Base-by-base conservation (phyloP, 306 rosid species). In the Acacia crassicarpa region DNA sequence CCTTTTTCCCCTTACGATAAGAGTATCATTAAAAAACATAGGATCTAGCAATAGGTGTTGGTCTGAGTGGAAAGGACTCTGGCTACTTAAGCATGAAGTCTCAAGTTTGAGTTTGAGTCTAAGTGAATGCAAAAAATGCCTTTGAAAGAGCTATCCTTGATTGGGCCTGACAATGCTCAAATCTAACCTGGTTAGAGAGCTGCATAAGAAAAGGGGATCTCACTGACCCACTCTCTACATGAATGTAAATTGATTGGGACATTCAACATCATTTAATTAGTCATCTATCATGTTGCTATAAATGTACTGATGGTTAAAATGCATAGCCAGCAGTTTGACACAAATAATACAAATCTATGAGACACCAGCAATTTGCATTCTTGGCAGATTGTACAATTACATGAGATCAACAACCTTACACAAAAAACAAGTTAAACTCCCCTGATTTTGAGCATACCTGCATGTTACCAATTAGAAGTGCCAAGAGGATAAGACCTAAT, bases 381-480 rank as follows among this genome's bases (percentile, higher is more conserved):
- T 44, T 33, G 66, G 27, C 41, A 25, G 5, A 15, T 20, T 53
- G 5, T 30, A 19, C 22, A 51, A 16, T 20, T 2, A 33, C 66
- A 62, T 27, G 59, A 25, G 0, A 44, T 51, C 43, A 17, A 62
- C 17, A 49, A 30, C 41, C 10, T 69, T 62, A 69, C 43, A 80
- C 45, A 27, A 1, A 30, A 43, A 5, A 46, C 13, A 49, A 63
- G 79, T 51, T 76, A 78, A 17, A 80, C 45, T 63, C 35, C 46
- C 46, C 5, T 61, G 66, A 76, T 72, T 38, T 54, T 71, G 76
- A 38, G 84, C 67, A 81, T 86, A 93, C 98, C 98, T 93, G 98
- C 94, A 93, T 93, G 83, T 93, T 93, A 81, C 98, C 98, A 78
- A 93, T 93, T 73, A 93, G 88, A 90, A 93, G 98, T 0, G 97